These are phyloP conservation scores for Fusarium siculi DNA, from an alignment of 2,329 filamentous ascomycete genomes.

Conservation along the genomic window DNA sequence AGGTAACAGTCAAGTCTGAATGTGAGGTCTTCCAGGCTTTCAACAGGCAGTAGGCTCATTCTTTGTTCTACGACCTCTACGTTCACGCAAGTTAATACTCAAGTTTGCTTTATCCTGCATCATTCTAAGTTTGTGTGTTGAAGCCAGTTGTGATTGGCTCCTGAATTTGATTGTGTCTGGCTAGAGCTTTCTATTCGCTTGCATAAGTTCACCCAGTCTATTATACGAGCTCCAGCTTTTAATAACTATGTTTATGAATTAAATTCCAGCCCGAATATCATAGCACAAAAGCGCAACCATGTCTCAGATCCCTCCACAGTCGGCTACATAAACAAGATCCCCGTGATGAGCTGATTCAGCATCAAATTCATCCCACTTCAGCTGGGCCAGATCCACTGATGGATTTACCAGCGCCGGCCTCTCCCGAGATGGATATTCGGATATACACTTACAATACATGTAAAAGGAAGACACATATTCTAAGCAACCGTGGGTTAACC, in stretches of 20 bases:
- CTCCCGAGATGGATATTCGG: conserved; percentile 40
- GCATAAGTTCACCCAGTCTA: background rate
- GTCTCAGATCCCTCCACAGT: background rate
- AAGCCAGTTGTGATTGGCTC: background rate
- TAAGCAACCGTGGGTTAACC: background rate
- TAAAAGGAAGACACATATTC: conserved; percentile 12
- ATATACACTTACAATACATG: conserved; percentile 27
- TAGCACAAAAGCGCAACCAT: background rate
- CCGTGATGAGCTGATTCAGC: conserved; percentile 34
- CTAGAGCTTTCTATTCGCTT: background rate
- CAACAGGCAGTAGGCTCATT: background rate
- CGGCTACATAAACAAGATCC: background rate
- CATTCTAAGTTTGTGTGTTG: background rate
- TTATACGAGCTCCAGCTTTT: background rate
- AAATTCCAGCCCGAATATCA: background rate
- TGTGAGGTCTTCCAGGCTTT: background rate
- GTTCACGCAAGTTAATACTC: background rate
- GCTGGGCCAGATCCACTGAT: conserved; percentile 29
- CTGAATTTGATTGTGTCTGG: background rate
- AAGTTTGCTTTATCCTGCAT: background rate
- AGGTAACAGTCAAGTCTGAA: background rate
- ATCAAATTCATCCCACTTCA: conserved; percentile 17
- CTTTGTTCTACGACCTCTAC: background rate
- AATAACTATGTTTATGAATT: background rate
- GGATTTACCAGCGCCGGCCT: conserved; percentile 8